These are phyloP conservation scores for Orobanche coerulescens DNA, from an alignment of 257 asterid genomes.

Conservation along the genomic window DNA sequence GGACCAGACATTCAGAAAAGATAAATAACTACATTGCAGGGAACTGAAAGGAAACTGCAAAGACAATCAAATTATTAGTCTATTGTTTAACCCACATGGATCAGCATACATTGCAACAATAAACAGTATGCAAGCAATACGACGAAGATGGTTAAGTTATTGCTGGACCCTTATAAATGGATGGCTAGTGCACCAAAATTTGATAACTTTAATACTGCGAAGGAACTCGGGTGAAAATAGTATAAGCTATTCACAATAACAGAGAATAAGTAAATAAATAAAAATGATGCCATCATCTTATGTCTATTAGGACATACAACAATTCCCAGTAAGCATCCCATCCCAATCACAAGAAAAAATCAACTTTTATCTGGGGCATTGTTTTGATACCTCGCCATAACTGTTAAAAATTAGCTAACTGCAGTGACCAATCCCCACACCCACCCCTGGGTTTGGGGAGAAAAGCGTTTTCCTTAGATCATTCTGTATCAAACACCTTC, in stretches of 20 bases:
- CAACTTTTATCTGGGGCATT: neutral
- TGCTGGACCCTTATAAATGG: neutral
- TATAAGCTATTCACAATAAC: neutral
- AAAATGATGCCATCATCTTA: neutral
- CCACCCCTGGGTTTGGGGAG: neutral
- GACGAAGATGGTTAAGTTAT: neutral
- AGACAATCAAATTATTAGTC: neutral
- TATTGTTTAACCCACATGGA: constrained; percentile 8
- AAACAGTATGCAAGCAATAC: neutral
- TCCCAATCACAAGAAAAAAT: neutral
- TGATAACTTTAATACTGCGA: constrained; percentile 4
- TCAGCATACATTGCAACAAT: constrained; percentile 4
- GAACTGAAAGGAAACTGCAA: constrained; percentile 8
- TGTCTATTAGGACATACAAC: neutral
- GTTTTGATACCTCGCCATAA: neutral
- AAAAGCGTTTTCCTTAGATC: neutral
- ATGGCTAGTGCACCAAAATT: neutral
- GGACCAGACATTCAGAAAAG: neutral
- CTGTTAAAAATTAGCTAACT: neutral
- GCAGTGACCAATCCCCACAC: neutral
- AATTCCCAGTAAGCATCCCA: neutral
- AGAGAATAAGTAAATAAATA: neutral
- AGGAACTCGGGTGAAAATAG: neutral
- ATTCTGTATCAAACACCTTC: neutral
- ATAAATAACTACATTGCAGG: neutral